Base-by-base conservation (phyloP, 352 stramenopile species). In the Phytophthora pluvialis region DNA sequence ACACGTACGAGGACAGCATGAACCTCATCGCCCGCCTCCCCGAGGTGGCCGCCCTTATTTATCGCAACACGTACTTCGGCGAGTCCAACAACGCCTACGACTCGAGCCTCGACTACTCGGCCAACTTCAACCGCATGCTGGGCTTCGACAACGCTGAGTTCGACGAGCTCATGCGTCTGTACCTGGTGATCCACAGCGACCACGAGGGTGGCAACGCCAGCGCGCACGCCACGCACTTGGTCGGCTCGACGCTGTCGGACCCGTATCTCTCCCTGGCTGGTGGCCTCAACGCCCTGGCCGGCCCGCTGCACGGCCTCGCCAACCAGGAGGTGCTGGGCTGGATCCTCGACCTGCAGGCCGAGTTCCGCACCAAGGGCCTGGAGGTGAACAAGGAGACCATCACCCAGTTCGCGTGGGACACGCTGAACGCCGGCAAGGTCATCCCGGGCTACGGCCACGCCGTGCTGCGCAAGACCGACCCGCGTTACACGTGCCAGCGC, bases 91-190 rank as follows among this genome's bases (percentile, higher is more conserved):
- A 95, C 62, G 72, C 78, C 21, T 97, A 97, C 82, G 97, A 99
- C 82, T 87, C 76, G 48, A 98, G 86, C 67, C 85, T 99, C 25
- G 98, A 99, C 83, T 99, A 99, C 88, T 98, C 93, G 60, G 98
- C 92, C 63, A 99, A 99, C 88, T 99, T 99, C 77, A 98, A 90
- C 77, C 95, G 95, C 68, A 99, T 99, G 97, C 88, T 99, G 62
- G 98, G 98, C 60, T 99, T 99, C 65, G 85, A 99, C 63, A 88
- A 94, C 83, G 77, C 93, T 8, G 87, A 93, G 58, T 99, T 99
- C 76, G 97, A 99, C 77, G 98, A 99, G 83, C 86, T 99, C 43
- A 99, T 99, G 98, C 92, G 98, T 67, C 86, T 99, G 49, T 99
- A 99, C 85, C 83, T 99, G 38, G 97, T 98, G 72, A 99, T 99